phyloP scores from a whole-genome alignment of 768 basidiomycete genomes.

The Rhodotorula taiwanensis region DNA sequence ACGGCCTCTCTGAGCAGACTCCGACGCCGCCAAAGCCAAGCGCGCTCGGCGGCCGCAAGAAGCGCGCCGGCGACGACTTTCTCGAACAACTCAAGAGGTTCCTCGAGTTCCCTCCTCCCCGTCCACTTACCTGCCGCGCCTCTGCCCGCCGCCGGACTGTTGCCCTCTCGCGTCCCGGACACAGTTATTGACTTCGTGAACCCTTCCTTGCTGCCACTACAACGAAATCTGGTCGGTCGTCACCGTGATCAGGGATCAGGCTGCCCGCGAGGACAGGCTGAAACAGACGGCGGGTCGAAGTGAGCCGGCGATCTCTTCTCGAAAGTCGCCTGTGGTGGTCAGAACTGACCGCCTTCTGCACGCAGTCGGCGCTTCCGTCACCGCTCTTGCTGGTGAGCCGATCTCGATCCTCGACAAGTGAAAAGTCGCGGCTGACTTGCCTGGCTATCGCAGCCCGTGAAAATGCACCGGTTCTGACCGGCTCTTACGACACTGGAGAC shows the following conservation, averaged over 20 bases:
- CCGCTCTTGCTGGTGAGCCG: slow-evolving; percentile 76
- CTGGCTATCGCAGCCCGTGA: slow-evolving; percentile 31
- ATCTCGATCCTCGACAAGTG: no score
- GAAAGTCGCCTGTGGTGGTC: slow-evolving; percentile 50
- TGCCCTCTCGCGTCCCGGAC: not conserved
- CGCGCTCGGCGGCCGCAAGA: slow-evolving; percentile 56
- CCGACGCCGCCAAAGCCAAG: not conserved
- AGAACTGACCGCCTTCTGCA: slow-evolving; percentile 25
- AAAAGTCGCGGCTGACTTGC: not conserved
- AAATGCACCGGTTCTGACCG: slow-evolving; percentile 64
- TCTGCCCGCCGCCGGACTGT: not conserved
- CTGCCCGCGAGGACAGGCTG: slow-evolving; percentile 77
- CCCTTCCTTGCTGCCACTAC: no score
- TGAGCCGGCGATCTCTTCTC: slow-evolving; percentile 1
- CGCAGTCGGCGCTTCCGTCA: slow-evolving; percentile 55
- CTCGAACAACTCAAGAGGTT: slow-evolving; percentile 93
- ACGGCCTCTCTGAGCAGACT: no score
- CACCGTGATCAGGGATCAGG: slow-evolving; percentile 65
- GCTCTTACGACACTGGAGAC: slow-evolving; percentile 86
- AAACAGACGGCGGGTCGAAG: slow-evolving; percentile 50
- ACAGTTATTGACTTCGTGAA: slow-evolving; percentile 3
- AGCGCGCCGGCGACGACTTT: slow-evolving; percentile 91
- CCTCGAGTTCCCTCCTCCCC: slow-evolving; percentile 29
- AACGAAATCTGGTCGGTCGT: no score
- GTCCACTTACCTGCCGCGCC: not conserved